phyloP scores from a whole-genome alignment of 495 filamentous ascomycete species.

The Chaetomidium leptoderma region DNA sequence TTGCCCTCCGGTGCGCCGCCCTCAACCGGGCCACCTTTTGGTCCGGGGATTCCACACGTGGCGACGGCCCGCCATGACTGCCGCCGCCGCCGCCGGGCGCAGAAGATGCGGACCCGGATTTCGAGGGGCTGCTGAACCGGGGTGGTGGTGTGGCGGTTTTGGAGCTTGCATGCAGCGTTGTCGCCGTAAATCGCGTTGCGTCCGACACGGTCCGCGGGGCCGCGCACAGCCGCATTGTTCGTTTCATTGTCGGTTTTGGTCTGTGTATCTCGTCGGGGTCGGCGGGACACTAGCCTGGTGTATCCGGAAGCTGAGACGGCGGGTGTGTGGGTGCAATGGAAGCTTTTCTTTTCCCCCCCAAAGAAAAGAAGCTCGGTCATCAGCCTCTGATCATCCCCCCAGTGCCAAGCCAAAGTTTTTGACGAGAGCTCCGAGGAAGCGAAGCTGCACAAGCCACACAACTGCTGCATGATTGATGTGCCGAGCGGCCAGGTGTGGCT shows the following conservation, averaged over 20 bases:
- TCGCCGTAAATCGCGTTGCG: conserved; percentile 93
- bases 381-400: conserved; percentile 28
- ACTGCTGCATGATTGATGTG: not conserved
- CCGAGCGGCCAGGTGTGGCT: conserved; percentile 14
- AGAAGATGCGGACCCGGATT: not conserved
- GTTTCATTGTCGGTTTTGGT: not conserved
- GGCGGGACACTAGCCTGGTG: not conserved
- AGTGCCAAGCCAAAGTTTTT: conserved; percentile 29
- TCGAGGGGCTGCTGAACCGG: conserved; percentile 1
- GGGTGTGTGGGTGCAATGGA: conserved; percentile 1
- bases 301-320: not conserved
- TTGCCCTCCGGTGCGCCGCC: conserved; percentile 68
- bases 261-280: not conserved
- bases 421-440: conserved; percentile 4
- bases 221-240: conserved; percentile 23
- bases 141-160: conserved; percentile 49
- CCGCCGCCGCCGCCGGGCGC: conserved; percentile 9
- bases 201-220: conserved; percentile 88
- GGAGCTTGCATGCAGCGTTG: conserved; percentile 78
- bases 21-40: conserved; percentile 85
- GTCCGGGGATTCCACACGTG: conserved; percentile 68
- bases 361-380: conserved; percentile 14
- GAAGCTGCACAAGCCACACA: conserved; percentile 10
- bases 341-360: conserved; percentile 13
- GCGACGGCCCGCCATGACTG: conserved; percentile 7